Base-by-base conservation (phyloP, 164 flowering plant genomes). In the Vitis rupestris region DNA sequence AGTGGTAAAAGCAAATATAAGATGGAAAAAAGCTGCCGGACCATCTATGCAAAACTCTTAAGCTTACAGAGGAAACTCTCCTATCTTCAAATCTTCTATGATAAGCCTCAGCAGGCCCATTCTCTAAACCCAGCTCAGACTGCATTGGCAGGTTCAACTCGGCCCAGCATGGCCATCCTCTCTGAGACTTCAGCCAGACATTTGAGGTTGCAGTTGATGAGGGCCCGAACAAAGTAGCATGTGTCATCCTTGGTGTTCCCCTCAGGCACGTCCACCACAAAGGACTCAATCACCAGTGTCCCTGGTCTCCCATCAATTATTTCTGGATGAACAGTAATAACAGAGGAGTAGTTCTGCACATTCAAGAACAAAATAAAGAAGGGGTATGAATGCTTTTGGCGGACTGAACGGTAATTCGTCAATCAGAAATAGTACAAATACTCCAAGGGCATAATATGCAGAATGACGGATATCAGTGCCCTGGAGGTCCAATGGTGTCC, bases 201-300 rank as follows among this genome's bases (percentile, higher is more conserved):
- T 67, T 82, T 85, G 71, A 85, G 90, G 74, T 85, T 86, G 81
- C 86, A 85, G 65, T 77, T 72, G 73, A 88, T 85, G 54, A 85
- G 64, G 15, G 90, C 85, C 65, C 79, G 67, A 4, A 85, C 88
- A 64, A 87, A 88, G 82, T 75, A 85, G 68, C 84, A 76, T 16
- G 92, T 86, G 51, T 88, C 92, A 19, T 84, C 90, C 68, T 73
- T 76, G 50, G 89, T 88, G 82, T 85, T 88, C 4, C 90, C 90
- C 1, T 85, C 83, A 13, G 89, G 92, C 19, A 86, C 84, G 68
- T 86, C 92, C 51, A 88, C 88, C 17, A 83, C 84, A 66, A 86
- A 88, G 55, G 92, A 88, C 75, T 88, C 92, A 8, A 85, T 79
- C 50, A 86, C 90, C 61, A 86, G 58, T 1, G 90, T 88, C 65